phyloP scores from a whole-genome alignment of 495 filamentous ascomycete genomes.

The Schizothecium vesticola region DNA sequence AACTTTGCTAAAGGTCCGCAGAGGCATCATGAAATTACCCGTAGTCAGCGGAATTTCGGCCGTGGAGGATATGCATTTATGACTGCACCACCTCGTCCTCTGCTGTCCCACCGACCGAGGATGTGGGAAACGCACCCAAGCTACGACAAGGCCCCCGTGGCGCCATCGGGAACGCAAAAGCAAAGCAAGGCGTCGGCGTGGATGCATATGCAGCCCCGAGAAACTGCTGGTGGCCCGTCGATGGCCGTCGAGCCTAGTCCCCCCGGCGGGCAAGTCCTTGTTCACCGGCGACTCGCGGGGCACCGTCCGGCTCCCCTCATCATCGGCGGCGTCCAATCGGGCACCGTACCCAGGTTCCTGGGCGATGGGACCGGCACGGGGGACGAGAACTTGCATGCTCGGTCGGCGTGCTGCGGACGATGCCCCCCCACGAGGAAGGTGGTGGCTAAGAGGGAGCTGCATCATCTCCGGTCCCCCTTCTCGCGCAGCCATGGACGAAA shows the following conservation, averaged over 20 bases:
- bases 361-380: too few relatives aligned
- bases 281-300: background rate
- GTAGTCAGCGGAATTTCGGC: background rate
- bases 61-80: background rate
- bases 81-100: background rate
- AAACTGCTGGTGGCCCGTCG: background rate
- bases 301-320: background rate
- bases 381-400: background rate
- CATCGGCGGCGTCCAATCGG: background rate
- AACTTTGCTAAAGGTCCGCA: background rate
- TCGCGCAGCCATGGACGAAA: background rate
- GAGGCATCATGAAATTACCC: background rate
- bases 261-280: background rate
- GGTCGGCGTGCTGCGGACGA: background rate
- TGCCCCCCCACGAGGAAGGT: background rate
- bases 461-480: background rate
- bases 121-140: background rate
- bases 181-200: background rate
- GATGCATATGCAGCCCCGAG: background rate
- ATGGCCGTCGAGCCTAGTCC: background rate
- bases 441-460: background rate
- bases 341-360: background rate
- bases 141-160: background rate
- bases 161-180: background rate
- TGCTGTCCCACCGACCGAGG: background rate